These are phyloP conservation scores for Harrya chromipes DNA, from an alignment of 768 basidiomycete species.

Conservation along the genomic window DNA sequence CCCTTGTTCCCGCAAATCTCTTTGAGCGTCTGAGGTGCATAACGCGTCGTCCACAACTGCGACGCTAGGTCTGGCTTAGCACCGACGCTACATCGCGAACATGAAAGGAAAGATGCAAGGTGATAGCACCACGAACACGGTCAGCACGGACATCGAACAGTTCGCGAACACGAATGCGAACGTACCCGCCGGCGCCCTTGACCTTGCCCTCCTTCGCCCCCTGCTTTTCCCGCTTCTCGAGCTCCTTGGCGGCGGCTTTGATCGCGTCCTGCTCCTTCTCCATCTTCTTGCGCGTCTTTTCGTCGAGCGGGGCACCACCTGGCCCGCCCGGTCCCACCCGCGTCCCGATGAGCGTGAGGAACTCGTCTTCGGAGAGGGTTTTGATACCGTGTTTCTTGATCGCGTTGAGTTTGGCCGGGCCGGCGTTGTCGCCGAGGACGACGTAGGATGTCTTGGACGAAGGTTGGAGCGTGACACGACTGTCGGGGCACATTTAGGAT, in stretches of 20 bases:
- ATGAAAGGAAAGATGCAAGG: neutral
- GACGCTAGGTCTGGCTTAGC: slow-evolving; percentile 44
- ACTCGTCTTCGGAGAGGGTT: slow-evolving; percentile 84
- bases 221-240: slow-evolving; percentile 70
- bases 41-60: slow-evolving; percentile 94
- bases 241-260: slow-evolving; percentile 65
- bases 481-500: slow-evolving; percentile 29
- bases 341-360: slow-evolving; percentile 76
- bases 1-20: slow-evolving; percentile 97
- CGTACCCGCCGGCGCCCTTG: slow-evolving; percentile 20
- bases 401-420: slow-evolving; percentile 80
- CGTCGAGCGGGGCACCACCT: slow-evolving; percentile 51
- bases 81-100: slow-evolving; percentile 14
- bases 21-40: slow-evolving; percentile 83
- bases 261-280: slow-evolving; percentile 80
- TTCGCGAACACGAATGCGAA: neutral
- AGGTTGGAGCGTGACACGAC: slow-evolving; percentile 82
- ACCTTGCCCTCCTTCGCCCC: slow-evolving; percentile 34
- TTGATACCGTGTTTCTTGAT: slow-evolving; percentile 78
- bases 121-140: neutral
- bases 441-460: slow-evolving; percentile 90
- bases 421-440: slow-evolving; percentile 84
- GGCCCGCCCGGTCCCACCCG: slow-evolving; percentile 47
- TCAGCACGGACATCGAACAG: no score
- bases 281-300: slow-evolving; percentile 77